Conservation (phyloP, 768 basidiomycete species). For the Lentinula aciculospora region DNA sequence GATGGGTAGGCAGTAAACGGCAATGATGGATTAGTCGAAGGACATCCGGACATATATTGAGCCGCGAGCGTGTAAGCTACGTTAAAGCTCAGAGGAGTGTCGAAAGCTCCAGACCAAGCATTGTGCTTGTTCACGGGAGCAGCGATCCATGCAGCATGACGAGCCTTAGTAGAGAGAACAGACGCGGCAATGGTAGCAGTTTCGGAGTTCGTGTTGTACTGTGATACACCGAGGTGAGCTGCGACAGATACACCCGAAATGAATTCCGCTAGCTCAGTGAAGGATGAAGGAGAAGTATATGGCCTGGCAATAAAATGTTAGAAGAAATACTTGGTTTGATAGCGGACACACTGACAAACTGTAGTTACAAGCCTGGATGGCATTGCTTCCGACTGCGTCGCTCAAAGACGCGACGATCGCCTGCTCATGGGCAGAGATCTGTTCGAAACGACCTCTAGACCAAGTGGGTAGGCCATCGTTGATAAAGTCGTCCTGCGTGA, state of each 20-base stretch:
- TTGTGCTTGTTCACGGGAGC: slow-evolving; percentile 39
- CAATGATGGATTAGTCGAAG: too few species aligned
- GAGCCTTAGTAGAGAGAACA: too few species aligned
- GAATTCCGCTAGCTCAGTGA: too few species aligned
- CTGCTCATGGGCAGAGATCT: slow-evolving; percentile 50
- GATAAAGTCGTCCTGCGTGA: slow-evolving; percentile 32
- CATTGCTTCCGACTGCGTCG: slow-evolving; percentile 32
- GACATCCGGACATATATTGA: slow-evolving; percentile 37
- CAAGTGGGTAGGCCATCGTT: slow-evolving; percentile 42
- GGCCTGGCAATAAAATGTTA: slow-evolving; percentile 21
- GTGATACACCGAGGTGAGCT: too few species aligned
- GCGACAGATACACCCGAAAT: too few species aligned
- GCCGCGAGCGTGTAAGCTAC: slow-evolving; percentile 42
- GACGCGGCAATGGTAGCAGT: too few species aligned
- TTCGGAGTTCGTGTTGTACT: too few species aligned
- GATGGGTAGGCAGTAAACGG: too few species aligned
- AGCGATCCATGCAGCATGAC: too few species aligned
- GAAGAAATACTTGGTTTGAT: not conserved
- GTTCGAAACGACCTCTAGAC: slow-evolving; percentile 42
- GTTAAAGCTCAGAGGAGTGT: slow-evolving; percentile 28
- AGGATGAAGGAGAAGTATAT: slow-evolving; percentile 35
- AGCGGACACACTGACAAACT: slow-evolving; percentile 35
- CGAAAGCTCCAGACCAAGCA: too few species aligned
- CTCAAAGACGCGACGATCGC: slow-evolving; percentile 49
- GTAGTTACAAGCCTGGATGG: slow-evolving; percentile 55